Evolutionary conservation across 805 yeast species (phyloP).

Genomic region (Ogataea methanolica): DNA sequence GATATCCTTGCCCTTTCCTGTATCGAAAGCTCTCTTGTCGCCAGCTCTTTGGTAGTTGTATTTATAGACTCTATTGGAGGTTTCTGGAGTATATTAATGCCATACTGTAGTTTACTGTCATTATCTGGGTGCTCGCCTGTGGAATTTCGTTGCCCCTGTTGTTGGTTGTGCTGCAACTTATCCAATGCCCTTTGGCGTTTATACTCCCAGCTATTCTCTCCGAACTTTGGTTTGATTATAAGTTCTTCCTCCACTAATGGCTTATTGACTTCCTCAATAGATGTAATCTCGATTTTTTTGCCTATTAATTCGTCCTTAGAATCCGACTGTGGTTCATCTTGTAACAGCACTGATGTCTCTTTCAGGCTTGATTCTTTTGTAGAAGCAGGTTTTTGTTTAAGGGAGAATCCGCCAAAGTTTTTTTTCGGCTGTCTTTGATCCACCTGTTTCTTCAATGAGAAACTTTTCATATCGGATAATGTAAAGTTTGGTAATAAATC

Average conservation of each 20-base stretch:
- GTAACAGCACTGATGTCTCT: conserved; percentile 5
- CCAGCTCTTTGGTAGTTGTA: too few relatives aligned
- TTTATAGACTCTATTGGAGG: background rate
- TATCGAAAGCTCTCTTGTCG: background rate
- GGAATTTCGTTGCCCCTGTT: background rate
- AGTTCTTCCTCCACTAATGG: conserved; percentile 12
- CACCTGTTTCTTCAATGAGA: conserved; percentile 32
- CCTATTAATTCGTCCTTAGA: conserved; percentile 5
- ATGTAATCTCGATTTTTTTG: conserved; percentile 30
- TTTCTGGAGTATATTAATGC: conserved; percentile 15
- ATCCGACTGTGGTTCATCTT: conserved; percentile 9
- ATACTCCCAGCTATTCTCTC: conserved; percentile 21
- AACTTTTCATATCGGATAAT: conserved; percentile 29
- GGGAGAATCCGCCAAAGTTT: conserved; percentile 29
- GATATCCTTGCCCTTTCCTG: conserved; percentile 7
- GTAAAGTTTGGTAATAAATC: background rate
- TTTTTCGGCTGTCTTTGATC: conserved; percentile 6
- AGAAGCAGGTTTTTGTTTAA: conserved; percentile 20
- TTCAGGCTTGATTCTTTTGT: background rate
- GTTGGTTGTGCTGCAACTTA: conserved; percentile 1
- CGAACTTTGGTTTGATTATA: conserved; percentile 16
- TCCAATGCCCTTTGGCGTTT: conserved; percentile 10
- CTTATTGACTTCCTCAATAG: conserved; percentile 18
- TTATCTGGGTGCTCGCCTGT: background rate
- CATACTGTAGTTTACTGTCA: conserved; percentile 17